Evolutionary conservation across 805 yeast genomes (phyloP).

Genomic region (Cephaloascus fragrans): DNA sequence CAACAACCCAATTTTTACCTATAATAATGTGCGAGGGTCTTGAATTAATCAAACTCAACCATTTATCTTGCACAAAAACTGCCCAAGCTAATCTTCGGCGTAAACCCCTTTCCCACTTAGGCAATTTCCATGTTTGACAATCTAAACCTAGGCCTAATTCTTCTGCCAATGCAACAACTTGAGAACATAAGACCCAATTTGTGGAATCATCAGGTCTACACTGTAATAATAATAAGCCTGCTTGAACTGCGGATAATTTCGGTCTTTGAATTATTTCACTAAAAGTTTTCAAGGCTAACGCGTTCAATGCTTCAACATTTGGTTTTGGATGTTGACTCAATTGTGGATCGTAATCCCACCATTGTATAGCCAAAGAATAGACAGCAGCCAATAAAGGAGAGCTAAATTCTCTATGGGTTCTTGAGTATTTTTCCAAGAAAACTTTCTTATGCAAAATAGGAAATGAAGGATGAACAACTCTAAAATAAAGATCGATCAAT

Average conservation of each 20-base stretch:
- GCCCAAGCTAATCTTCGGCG: conserved; percentile 94
- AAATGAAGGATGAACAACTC: conserved; percentile 82
- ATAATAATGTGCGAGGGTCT: conserved; percentile 75
- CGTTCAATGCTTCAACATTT: conserved; percentile 57
- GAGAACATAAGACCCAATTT: conserved; percentile 81
- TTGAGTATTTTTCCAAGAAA: conserved; percentile 78
- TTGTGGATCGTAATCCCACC: conserved; percentile 89
- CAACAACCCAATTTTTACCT: conserved; percentile 73
- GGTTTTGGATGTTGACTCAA: conserved; percentile 74
- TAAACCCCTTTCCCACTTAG: conserved; percentile 90
- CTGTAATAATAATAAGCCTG: conserved; percentile 72
- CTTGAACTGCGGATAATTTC: conserved; percentile 84
- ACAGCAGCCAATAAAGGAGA: conserved; percentile 90
- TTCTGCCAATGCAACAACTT: conserved; percentile 80
- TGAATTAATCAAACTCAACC: conserved; percentile 76
- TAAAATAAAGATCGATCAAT: conserved; percentile 69
- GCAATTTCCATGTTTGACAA: conserved; percentile 84
- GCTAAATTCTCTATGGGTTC: conserved; percentile 86
- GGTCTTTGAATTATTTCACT: conserved; percentile 76
- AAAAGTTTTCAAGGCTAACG: conserved; percentile 57
- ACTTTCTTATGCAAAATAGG: conserved; percentile 89
- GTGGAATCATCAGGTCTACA: conserved; percentile 46
- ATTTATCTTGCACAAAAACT: conserved; percentile 82
- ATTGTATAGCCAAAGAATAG: conserved; percentile 77
- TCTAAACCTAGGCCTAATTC: conserved; percentile 88